Conservation (phyloP, 2,329 filamentous ascomycete genomes). For the Venturia nashicola region DNA sequence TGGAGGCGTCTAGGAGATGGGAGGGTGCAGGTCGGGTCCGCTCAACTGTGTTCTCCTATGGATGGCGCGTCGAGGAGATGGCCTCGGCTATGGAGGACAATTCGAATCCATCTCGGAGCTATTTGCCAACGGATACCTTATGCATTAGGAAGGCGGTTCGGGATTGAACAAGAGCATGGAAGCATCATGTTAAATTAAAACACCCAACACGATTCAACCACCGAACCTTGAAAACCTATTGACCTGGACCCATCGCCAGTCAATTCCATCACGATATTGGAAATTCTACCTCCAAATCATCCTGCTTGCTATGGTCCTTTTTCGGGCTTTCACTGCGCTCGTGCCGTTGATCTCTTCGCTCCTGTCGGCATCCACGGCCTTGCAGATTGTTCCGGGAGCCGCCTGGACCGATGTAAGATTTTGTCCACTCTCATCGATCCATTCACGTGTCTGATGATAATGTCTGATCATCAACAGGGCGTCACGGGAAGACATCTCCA, state of each 20-base stretch:
- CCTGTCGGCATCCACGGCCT: not conserved
- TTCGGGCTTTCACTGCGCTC: not conserved
- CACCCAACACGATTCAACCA: not conserved
- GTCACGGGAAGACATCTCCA: slow-evolving; percentile 45
- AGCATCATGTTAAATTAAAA: not conserved
- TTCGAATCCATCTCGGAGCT: not conserved
- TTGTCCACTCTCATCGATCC: not conserved
- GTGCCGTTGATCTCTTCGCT: not conserved
- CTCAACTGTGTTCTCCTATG: too few species aligned
- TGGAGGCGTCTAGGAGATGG: too few species aligned
- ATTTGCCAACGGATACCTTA: not conserved
- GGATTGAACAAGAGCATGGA: not conserved
- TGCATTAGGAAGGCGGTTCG: not conserved
- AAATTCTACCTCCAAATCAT: too few species aligned
- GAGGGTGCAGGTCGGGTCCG: too few species aligned
- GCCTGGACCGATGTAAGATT: slow-evolving; percentile 26
- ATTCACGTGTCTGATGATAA: slow-evolving; percentile 3
- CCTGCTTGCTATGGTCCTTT: not conserved
- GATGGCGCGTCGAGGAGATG: too few species aligned
- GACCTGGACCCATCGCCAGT: not conserved
- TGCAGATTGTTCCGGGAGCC: slow-evolving; percentile 25
- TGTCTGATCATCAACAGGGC: slow-evolving; percentile 14
- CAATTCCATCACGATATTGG: not conserved
- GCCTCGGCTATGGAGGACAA: not conserved
- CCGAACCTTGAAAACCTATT: not conserved